These are phyloP conservation scores for Fusarium sambucinum DNA, from an alignment of 2,329 filamentous ascomycete species.

Conservation along the genomic window DNA sequence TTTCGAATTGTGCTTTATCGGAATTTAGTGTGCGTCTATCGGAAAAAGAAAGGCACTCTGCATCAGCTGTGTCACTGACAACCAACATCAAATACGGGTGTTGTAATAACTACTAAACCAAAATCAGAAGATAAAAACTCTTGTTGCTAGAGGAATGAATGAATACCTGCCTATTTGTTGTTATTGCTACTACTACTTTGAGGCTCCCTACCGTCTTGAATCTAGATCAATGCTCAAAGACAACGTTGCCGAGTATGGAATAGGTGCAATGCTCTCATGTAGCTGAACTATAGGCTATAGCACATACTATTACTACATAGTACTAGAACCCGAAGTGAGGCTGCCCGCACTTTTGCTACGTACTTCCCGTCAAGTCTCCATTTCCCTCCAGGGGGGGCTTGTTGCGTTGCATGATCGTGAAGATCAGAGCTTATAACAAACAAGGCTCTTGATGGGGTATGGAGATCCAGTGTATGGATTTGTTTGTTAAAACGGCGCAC, in stretches of 20 bases:
- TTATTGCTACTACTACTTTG: background rate
- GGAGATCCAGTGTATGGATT: conserved; percentile 7
- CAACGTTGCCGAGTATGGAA: conserved; percentile 12
- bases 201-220: background rate
- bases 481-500: background rate
- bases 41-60: conserved; percentile 8
- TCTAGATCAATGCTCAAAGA: conserved; percentile 8
- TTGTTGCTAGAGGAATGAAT: conserved; percentile 4
- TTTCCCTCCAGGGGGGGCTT: conserved; percentile 20
- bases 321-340: conserved; percentile 23
- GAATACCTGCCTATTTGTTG: background rate
- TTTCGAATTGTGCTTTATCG: background rate
- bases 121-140: conserved; percentile 3
- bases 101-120: background rate
- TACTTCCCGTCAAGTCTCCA: conserved; percentile 18
- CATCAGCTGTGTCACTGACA: conserved; percentile 8
- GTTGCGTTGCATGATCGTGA: conserved; percentile 32
- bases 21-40: conserved; percentile 3
- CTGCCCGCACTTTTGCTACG: conserved; percentile 11
- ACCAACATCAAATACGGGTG: background rate
- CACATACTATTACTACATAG: too few relatives aligned
- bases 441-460: conserved; percentile 32
- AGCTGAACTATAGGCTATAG: background rate
- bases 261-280: background rate
- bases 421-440: conserved; percentile 27